Conservation (phyloP, 1,139 yeast genomes). For the Petasospora fabianii region DNA sequence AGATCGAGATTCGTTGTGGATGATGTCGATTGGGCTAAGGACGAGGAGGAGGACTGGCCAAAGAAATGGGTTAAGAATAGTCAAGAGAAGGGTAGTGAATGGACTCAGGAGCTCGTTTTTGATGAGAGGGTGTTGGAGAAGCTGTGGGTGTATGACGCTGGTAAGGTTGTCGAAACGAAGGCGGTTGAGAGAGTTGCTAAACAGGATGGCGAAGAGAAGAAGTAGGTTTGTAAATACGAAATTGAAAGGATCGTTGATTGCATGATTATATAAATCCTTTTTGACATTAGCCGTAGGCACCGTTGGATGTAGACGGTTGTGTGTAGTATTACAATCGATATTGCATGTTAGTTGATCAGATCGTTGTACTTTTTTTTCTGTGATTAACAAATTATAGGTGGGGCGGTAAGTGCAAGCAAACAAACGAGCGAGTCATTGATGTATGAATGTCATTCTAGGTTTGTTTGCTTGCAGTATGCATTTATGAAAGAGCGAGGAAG, state of each 20-base stretch:
- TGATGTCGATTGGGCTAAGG: constrained; percentile 53
- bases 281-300: no score
- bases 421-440: no score
- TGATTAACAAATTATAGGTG: no score
- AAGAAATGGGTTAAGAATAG: constrained; percentile 76
- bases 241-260: neutral
- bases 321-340: no score
- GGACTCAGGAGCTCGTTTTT: constrained; percentile 74
- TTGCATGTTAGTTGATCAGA: no score
- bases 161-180: constrained; percentile 5
- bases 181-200: neutral
- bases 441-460: no score
- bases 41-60: constrained; percentile 93
- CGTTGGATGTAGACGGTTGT: no score
- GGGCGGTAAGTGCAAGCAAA: no score
- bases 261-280: neutral
- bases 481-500: no score
- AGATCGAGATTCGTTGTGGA: constrained; percentile 51
- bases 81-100: constrained; percentile 68
- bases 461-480: no score
- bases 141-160: constrained; percentile 48
- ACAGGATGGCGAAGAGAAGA: neutral
- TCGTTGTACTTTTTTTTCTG: no score
- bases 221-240: neutral
- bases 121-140: constrained; percentile 64